Percentiles rank a stretch among this genome's conserved stretches.
These are phyloP conservation scores for Pilaira anomala DNA, from an alignment of 192 early-diverging fungal genomes.

Conservation along the genomic window DNA sequence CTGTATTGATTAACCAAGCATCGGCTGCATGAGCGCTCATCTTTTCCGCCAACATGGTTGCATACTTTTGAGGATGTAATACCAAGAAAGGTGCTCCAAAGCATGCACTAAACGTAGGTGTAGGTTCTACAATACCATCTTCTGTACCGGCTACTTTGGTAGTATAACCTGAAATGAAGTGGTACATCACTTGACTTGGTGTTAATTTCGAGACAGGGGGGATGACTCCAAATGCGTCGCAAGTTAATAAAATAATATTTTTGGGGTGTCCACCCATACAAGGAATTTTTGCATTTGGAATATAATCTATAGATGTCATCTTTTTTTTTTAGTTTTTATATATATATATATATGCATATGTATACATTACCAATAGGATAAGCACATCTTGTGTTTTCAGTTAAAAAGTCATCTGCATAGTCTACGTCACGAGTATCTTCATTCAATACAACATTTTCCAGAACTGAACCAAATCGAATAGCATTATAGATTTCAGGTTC, in stretches of 20 bases:
- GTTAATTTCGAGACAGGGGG: conserved; percentile 88
- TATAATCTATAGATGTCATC: conserved; percentile 55
- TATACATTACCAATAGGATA: conserved; percentile 73
- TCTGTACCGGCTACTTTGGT: conserved; percentile 98
- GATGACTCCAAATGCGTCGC: conserved; percentile 94
- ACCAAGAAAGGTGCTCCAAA: conserved; percentile 96
- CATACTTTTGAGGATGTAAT: conserved; percentile 93
- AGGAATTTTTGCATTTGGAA: conserved; percentile 91
- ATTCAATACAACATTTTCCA: conserved; percentile 91
- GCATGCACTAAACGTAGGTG: conserved; percentile 89
- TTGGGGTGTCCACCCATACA: conserved; percentile 86
- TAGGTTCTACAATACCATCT: conserved; percentile 89
- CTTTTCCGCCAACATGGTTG: conserved; percentile 93
- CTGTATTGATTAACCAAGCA: conserved; percentile 95
- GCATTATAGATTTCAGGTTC: conserved; percentile 98
- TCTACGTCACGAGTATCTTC: conserved; percentile 69
- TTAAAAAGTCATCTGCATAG: conserved; percentile 73
- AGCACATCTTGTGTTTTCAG: conserved; percentile 94
- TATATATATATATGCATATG: neutral
- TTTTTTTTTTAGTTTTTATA: neutral
- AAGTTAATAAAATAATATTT: conserved; percentile 94
- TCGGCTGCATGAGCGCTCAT: conserved; percentile 79
- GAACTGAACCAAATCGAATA: conserved; percentile 87
- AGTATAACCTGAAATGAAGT: conserved; percentile 96
- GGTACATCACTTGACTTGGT: conserved; percentile 89